These are phyloP conservation scores for Ceratobasidium sp. DNA, from an alignment of 1,284 basidiomycete species.

Conservation along the genomic window DNA sequence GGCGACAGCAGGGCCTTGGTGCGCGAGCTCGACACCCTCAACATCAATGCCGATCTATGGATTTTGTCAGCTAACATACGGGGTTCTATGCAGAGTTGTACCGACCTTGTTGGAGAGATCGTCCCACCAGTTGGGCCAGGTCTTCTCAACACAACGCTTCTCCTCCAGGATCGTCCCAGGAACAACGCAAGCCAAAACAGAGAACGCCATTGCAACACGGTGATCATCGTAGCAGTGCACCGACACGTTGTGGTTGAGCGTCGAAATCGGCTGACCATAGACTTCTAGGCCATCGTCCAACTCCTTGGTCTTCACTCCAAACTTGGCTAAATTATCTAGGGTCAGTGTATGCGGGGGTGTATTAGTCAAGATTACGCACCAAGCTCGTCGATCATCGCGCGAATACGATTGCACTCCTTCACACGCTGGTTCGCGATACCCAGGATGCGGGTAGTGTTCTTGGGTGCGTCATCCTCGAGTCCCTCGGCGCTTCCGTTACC, in stretches of 20 bases:
- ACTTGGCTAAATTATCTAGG: slow-evolving; percentile 81
- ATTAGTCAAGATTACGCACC: slow-evolving; percentile 61
- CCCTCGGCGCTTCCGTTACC: slow-evolving; percentile 34
- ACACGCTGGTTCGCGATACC: slow-evolving; percentile 99
- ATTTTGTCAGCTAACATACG: no score
- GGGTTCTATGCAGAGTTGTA: slow-evolving; percentile 1
- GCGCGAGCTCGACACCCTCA: slow-evolving; percentile 75
- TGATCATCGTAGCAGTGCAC: slow-evolving; percentile 99
- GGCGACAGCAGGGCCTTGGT: slow-evolving; percentile 52
- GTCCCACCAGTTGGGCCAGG: slow-evolving; percentile 99
- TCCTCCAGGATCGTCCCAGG: slow-evolving; percentile 88
- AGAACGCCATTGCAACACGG: slow-evolving; percentile 98
- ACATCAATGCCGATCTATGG: slow-evolving; percentile 88
- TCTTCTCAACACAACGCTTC: slow-evolving; percentile 99
- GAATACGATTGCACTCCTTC: slow-evolving; percentile 97
- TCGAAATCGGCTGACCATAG: slow-evolving; percentile 74
- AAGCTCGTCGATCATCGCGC: slow-evolving; percentile 95
- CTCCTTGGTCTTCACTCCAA: slow-evolving; percentile 92
- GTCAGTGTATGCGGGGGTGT: slow-evolving; percentile 29
- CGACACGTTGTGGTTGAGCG: slow-evolving; percentile 74
- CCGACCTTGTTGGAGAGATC: slow-evolving; percentile 91
- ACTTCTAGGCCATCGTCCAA: slow-evolving; percentile 94
- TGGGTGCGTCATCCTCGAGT: slow-evolving; percentile 58
- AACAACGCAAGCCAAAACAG: slow-evolving; percentile 83
- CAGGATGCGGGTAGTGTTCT: slow-evolving; percentile 79